phyloP scores from a whole-genome alignment of 2,329 filamentous ascomycete genomes.

The Calonectria hongkongensis region DNA sequence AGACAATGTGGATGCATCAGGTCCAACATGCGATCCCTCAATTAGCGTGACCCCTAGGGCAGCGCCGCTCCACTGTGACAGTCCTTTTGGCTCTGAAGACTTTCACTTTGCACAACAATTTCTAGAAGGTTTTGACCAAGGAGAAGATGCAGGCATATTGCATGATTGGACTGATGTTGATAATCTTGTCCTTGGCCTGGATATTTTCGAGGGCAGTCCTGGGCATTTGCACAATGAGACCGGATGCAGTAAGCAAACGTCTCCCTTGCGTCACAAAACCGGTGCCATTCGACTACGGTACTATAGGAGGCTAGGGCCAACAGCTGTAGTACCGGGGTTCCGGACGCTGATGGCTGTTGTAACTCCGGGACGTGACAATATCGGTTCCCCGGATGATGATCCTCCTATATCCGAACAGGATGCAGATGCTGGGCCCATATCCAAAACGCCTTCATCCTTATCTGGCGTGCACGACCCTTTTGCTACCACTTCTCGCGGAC shows the following conservation, averaged over 20 bases:
- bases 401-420: background rate
- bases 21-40: background rate
- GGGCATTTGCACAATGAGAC: background rate
- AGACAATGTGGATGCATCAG: background rate
- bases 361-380: background rate
- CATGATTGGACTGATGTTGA: background rate
- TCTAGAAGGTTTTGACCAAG: background rate
- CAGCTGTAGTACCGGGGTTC: background rate
- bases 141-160: background rate
- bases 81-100: background rate
- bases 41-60: background rate
- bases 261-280: background rate
- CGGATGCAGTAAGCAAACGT: background rate
- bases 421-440: background rate
- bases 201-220: background rate
- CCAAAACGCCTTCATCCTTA: background rate
- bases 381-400: background rate
- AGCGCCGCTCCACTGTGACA: background rate
- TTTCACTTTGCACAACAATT: background rate
- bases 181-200: background rate
- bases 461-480: background rate
- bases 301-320: background rate
- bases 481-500: background rate
- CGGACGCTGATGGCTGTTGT: background rate
- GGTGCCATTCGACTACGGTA: background rate